Evolutionary conservation across 352 stramenopile species (phyloP), one percentile per base, ranked within the genome.

Genomic region (Globisporangium yorkense): DNA sequence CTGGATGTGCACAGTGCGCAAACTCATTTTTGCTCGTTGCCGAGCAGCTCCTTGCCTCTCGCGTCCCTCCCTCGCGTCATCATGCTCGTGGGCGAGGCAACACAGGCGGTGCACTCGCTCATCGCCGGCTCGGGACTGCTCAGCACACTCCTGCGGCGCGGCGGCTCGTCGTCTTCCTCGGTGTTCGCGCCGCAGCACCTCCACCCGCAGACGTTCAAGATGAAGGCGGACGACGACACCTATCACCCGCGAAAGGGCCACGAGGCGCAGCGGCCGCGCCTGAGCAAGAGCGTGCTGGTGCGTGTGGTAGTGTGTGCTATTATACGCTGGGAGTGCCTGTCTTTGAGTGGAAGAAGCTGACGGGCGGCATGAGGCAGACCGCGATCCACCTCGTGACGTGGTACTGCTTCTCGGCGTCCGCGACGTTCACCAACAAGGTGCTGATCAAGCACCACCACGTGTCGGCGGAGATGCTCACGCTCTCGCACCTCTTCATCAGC

Each of bases 391-490:
- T 94, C 48, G 45, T 70, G 48, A 66, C 85, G 40, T 94, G 84
- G 84, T 92, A 94, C 56, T 72, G 84, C 56, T 94, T 94, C 69
- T 92, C 84, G 56, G 83, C 80, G 12, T 67, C 66, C 5, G 67
- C 82, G 49, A 94, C 84, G 20, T 94, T 94, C 66, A 92, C 80
- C 21, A 94, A 94, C 67, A 92, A 91, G 49, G 70, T 87, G 40
- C 59, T 94, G 51, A 92, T 94, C 70, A 94, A 94, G 65, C 75
- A 94, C 70, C 72, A 94, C 58, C 82, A 90, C 51, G 71, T 94
- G 21, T 91, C 83, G 50, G 83, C 80, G 33, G 83, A 92, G 62
- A 88, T 88, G 77, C 76, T 94, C 62, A 93, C 82, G 33, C 84
- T 94, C 59, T 90, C 79, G 56, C 85, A 93, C 37, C 73, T 90